These are phyloP conservation scores for Backusella westeae DNA, from an alignment of 192 early-diverging fungal species.

Conservation along the genomic window DNA sequence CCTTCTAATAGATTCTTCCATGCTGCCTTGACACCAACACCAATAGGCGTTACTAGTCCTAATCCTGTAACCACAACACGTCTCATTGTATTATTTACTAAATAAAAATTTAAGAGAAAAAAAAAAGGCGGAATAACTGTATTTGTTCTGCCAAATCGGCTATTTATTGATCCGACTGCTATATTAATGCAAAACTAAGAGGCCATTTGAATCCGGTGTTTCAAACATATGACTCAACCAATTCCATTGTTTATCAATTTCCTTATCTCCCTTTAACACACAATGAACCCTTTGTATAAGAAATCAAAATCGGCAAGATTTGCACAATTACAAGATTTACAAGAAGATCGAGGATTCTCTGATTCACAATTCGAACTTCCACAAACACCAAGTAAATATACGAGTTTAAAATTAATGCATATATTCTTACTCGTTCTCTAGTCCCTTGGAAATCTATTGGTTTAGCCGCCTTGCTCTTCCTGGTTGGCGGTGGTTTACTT, in stretches of 20 bases:
- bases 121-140: not conserved
- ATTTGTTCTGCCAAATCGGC: not conserved
- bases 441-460: constrained; percentile 59
- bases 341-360: constrained; percentile 31
- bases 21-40: constrained; percentile 62
- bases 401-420: not conserved
- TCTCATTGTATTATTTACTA: not conserved
- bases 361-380: constrained; percentile 23
- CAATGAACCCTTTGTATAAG: constrained; percentile 15
- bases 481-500: constrained; percentile 43
- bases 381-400: constrained; percentile 22
- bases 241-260: not conserved
- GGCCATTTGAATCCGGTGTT: not conserved
- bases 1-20: constrained; percentile 76
- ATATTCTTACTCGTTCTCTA: not conserved
- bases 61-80: constrained; percentile 96
- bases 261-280: not conserved
- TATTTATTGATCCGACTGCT: not conserved
- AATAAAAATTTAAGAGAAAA: not conserved
- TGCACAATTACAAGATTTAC: constrained; percentile 21
- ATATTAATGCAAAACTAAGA: not conserved
- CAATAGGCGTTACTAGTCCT: constrained; percentile 90
- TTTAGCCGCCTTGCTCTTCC: constrained; percentile 43
- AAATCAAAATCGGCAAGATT: constrained; percentile 17
- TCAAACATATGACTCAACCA: not conserved